phyloP scores from a whole-genome alignment of 495 filamentous ascomycete genomes.

The Lepidopterella palustris region DNA sequence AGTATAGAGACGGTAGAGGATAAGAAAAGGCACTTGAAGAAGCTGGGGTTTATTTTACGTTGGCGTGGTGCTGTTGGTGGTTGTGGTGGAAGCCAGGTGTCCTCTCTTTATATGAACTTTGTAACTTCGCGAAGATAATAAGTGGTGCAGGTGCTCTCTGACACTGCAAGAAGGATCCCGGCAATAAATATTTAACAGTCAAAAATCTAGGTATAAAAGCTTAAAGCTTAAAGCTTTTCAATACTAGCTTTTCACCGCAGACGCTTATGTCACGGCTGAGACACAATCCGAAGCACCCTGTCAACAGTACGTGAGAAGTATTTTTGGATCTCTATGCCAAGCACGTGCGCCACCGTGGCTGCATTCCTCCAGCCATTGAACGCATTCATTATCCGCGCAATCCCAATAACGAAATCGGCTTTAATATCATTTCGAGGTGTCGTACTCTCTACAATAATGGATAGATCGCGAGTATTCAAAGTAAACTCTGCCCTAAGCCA shows the following conservation, averaged over 20 bases:
- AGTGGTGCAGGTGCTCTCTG: not conserved
- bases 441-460: no score
- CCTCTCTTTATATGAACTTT: not conserved
- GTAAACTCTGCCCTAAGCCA: no score
- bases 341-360: not conserved
- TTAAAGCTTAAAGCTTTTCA: no score
- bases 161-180: not conserved
- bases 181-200: not conserved
- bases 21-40: constrained; percentile 5
- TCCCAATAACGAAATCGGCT: no score
- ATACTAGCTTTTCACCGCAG: not conserved
- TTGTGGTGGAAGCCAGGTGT: constrained; percentile 4
- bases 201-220: no score
- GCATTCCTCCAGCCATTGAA: not conserved
- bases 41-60: constrained; percentile 1
- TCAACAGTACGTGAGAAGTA: not conserved
- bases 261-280: not conserved
- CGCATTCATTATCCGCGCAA: not conserved
- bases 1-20: constrained; percentile 5
- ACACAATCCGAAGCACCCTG: not conserved
- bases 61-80: not conserved
- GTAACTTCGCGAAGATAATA: no score
- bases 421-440: no score
- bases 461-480: no score
- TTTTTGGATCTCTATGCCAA: not conserved